A percentile compares a stretch with the other conserved stretches of the same genome.
Conservation (phyloP, 768 basidiomycete species). For the Lactarius deliciosus region DNA sequence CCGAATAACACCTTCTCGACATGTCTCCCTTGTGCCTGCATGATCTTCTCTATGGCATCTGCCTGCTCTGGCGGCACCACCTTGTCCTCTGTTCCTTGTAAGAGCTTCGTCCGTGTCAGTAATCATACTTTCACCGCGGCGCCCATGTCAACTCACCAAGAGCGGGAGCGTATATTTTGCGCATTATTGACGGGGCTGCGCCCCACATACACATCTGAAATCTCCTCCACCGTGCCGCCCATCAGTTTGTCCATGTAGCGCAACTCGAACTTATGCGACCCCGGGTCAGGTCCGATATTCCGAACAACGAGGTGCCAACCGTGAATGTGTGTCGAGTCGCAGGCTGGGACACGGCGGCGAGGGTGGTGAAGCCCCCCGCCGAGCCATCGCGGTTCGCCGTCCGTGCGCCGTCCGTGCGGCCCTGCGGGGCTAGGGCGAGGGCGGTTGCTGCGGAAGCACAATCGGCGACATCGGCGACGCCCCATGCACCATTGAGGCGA, state of each 20-base stretch:
- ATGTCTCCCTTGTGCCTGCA: conserved; percentile 41
- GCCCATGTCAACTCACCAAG: conserved; percentile 46
- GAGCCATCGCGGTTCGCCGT: conserved; percentile 70
- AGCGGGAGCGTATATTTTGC: conserved; percentile 60
- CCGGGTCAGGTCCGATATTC: conserved; percentile 62
- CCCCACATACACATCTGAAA: conserved; percentile 57
- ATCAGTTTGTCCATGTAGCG: conserved; percentile 58
- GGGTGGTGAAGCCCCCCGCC: conserved; percentile 70
- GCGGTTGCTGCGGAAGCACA: conserved; percentile 53
- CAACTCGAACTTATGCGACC: conserved; percentile 74
- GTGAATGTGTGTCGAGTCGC: conserved; percentile 51
- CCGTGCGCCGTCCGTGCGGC: conserved; percentile 62
- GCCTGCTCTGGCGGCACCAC: conserved; percentile 82
- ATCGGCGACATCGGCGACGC: conserved; percentile 72
- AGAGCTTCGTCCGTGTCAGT: conserved; percentile 7
- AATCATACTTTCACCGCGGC: conserved; percentile 25
- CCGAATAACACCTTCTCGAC: conserved; percentile 57
- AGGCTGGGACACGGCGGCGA: conserved; percentile 44
- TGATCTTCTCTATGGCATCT: conserved; percentile 37
- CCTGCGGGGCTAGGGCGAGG: conserved; percentile 51
- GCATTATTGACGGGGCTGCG: conserved; percentile 66
- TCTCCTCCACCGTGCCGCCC: conserved; percentile 53
- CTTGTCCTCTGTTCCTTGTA: conserved; percentile 41
- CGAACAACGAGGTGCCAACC: conserved; percentile 64
- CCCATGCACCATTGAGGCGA: conserved; percentile 67